These are phyloP conservation scores for Trichodelitschia bisporula DNA, from an alignment of 495 filamentous ascomycete species.

Conservation along the genomic window DNA sequence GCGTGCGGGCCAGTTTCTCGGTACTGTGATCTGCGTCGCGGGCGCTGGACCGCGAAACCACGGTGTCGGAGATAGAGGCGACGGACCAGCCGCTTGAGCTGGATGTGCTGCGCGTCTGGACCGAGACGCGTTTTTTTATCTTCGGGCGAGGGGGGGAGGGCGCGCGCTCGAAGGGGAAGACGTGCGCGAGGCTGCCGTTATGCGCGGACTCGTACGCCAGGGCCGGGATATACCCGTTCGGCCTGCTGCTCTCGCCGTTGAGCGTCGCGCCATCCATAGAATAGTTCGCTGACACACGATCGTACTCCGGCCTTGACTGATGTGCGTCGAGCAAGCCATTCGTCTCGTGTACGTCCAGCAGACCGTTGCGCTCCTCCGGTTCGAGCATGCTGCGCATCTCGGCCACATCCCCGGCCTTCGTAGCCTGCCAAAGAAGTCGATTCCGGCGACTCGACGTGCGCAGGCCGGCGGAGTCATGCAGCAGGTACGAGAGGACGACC, in stretches of 20 bases:
- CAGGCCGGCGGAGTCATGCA: constrained; percentile 55
- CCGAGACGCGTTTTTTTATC: constrained; percentile 48
- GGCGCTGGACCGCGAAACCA: constrained; percentile 43
- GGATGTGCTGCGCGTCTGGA: constrained; percentile 77
- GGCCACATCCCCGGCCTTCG: constrained; percentile 43
- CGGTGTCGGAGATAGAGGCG: constrained; percentile 46
- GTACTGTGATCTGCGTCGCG: constrained; percentile 72
- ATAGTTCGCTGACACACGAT: neutral
- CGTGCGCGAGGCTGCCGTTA: constrained; percentile 36
- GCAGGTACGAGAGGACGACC: constrained; percentile 77
- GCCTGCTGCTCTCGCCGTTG: too few species aligned
- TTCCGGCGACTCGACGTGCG: constrained; percentile 70
- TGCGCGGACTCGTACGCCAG: neutral
- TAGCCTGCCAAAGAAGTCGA: constrained; percentile 69
- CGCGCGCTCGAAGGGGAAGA: constrained; percentile 60
- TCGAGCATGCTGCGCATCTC: constrained; percentile 63
- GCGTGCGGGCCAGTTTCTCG: constrained; percentile 57
- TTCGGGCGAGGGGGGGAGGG: constrained; percentile 23
- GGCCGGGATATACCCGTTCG: too few species aligned
- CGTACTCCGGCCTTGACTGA: neutral
- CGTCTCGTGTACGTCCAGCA: neutral
- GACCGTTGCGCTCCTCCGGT: constrained; percentile 17
- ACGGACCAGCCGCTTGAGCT: constrained; percentile 59
- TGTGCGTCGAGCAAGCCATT: too few species aligned
- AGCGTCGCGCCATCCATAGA: neutral